These are phyloP conservation scores for Yamadazyma conglobata DNA, from an alignment of 1,139 yeast species.

Conservation along the genomic window DNA sequence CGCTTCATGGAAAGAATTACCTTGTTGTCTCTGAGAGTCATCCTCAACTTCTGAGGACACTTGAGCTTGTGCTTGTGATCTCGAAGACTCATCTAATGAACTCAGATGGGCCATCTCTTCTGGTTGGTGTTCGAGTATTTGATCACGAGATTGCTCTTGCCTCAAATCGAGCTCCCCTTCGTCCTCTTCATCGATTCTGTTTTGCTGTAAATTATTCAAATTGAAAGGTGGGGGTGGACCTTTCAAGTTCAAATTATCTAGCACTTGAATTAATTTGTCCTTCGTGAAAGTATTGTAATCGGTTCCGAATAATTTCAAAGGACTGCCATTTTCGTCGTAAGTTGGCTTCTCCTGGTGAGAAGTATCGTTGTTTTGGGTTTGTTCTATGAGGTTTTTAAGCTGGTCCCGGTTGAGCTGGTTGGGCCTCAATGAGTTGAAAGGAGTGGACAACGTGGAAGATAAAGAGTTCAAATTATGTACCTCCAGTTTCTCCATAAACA, in stretches of 20 bases:
- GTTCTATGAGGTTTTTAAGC: constrained; percentile 5
- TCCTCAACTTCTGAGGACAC: too few species aligned
- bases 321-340: constrained; percentile 25
- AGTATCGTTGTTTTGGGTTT: background rate
- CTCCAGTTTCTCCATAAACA: constrained; percentile 16
- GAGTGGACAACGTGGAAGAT: constrained; percentile 39
- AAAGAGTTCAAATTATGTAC: constrained; percentile 19
- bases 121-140: constrained; percentile 1
- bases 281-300: constrained; percentile 44
- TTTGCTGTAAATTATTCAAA: constrained; percentile 3
- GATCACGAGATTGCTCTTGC: background rate
- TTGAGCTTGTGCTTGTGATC: too few species aligned
- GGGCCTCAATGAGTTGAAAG: constrained; percentile 17
- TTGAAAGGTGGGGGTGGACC: constrained; percentile 9
- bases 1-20: too few species aligned
- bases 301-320: constrained; percentile 37
- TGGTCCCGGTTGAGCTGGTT: constrained; percentile 21
- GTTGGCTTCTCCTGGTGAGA: background rate
- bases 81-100: too few species aligned
- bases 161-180: too few species aligned
- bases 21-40: too few species aligned
- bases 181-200: constrained; percentile 4
- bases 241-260: constrained; percentile 6
- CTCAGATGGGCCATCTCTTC: constrained; percentile 4
- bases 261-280: constrained; percentile 32